Evolutionary conservation across 2,329 filamentous ascomycete genomes (phyloP).

Genomic region (Colletotrichum falcatum): DNA sequence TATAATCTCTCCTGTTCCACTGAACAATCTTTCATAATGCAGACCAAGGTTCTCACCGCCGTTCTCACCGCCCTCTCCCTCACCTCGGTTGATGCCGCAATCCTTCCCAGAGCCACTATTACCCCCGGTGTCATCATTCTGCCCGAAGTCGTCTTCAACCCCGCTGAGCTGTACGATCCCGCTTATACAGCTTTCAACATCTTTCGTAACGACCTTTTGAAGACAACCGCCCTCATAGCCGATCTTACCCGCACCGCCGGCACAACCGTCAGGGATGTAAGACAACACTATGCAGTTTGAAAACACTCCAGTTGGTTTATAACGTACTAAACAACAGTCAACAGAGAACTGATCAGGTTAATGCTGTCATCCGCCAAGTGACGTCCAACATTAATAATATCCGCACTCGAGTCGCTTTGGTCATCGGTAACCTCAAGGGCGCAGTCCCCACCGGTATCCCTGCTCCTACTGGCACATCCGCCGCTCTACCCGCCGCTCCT

Average conservation of each 20-base stretch:
- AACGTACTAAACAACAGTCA: neutral
- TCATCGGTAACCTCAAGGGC: neutral
- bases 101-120: slow-evolving; percentile 14
- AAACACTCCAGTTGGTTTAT: neutral
- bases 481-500: neutral
- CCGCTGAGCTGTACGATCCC: neutral
- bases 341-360: slow-evolving; percentile 19
- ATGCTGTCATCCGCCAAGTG: slow-evolving; percentile 12
- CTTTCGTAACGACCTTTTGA: neutral
- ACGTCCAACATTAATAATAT: slow-evolving; percentile 7
- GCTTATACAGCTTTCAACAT: neutral
- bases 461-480: neutral
- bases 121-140: slow-evolving; percentile 3
- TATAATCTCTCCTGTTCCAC: too few species aligned
- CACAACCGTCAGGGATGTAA: slow-evolving; percentile 11
- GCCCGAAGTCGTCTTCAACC: slow-evolving; percentile 22
- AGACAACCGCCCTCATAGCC: neutral
- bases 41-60: neutral
- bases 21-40: neutral
- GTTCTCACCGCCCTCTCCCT: neutral
- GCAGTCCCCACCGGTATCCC: neutral
- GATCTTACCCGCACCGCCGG: neutral
- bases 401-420: neutral
- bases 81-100: neutral
- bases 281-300: neutral